A percentile compares a stretch with the other conserved stretches of the same genome.
Conservation (phyloP, 1,284 basidiomycete species). For the Moniliophthora roreri region DNA sequence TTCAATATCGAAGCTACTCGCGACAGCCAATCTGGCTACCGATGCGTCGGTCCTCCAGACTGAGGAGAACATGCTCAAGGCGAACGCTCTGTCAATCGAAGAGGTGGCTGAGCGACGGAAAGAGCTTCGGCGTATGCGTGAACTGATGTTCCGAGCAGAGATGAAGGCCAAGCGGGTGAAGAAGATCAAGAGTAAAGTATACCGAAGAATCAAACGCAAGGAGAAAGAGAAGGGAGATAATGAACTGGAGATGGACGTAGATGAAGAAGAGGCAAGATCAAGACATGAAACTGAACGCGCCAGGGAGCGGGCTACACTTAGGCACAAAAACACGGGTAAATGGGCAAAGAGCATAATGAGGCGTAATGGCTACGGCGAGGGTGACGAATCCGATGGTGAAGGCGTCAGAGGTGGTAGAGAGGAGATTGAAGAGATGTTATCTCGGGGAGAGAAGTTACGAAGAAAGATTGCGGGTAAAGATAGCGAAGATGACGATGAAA, state of each 20-base stretch:
- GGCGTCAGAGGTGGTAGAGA: constrained; percentile 71
- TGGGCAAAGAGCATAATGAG: constrained; percentile 74
- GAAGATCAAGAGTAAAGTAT: constrained; percentile 97
- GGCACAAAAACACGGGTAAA: constrained; percentile 83
- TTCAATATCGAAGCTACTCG: constrained; percentile 75
- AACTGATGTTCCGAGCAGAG: constrained; percentile 94
- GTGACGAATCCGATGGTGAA: constrained; percentile 70
- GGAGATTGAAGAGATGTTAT: constrained; percentile 80
- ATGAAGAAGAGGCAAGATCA: constrained; percentile 56
- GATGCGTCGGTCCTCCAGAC: constrained; percentile 67
- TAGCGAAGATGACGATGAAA: constrained; percentile 48
- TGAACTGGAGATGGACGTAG: constrained; percentile 55
- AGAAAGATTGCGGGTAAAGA: constrained; percentile 68
- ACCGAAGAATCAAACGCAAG: constrained; percentile 83
- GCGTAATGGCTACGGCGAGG: constrained; percentile 61
- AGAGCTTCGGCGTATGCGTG: constrained; percentile 86
- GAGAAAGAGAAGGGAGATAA: constrained; percentile 61
- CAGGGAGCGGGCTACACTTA: constrained; percentile 81
- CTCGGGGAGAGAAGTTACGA: constrained; percentile 69
- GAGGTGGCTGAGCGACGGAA: constrained; percentile 81
- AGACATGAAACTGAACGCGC: constrained; percentile 81
- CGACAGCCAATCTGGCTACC: constrained; percentile 78
- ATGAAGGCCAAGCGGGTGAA: constrained; percentile 84
- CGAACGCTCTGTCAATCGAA: constrained; percentile 80
- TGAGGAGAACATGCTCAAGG: constrained; percentile 71